Base-by-base conservation (phyloP, 352 stramenopile genomes). In the Phytophthora crassamura region DNA sequence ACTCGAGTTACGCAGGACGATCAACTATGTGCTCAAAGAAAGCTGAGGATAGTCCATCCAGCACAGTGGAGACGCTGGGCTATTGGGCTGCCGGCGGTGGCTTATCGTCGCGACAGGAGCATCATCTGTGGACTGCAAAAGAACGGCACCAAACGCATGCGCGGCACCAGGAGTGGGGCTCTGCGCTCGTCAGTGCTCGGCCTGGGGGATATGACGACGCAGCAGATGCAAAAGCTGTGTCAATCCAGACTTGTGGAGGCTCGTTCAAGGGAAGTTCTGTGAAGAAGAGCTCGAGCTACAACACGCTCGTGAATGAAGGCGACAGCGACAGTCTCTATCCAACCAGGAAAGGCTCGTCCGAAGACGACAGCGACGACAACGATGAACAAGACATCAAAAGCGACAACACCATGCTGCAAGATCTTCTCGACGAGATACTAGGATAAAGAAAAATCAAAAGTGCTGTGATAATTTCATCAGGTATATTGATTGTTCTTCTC, bases 381-480 rank as follows among this genome's bases (percentile, higher is more conserved):
- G 50, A 74, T 18, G 33, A 59, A 28, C 63, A 76, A 4, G 59
- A 65, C 28, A 15, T 16, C 16, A 78, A 73, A 38, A 68, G 79
- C 16, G 59, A 69, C 5, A 80, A 82, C 57, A 72, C 75, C 28
- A 45, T 88, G 36, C 67, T 92, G 0, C 84, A 93, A 53, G 84
- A 93, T 30, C 36, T 94, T 8, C 71, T 93, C n/a, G 81, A 92
- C 56, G 82, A 93, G 52, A 84, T 90, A 51, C 64, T 90, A 35
- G 77, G 69, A 2, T 64, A 51, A 52, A 34, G 0, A 6, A 48
- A 57, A 18, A 10, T 6, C 6, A 52, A 45, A 15, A 55, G 4
- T 51, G 49, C 57, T 47, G 49, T 69, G 65, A 77, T 77, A 83
- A 78, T 79, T 81, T 88, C 79, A 84, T 80, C 77, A 86, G 79